Percentiles rank a stretch among this genome's conserved stretches.
phyloP scores from a whole-genome alignment of 2,329 filamentous ascomycete species.

The Fusarium pseudoanthophilum region DNA sequence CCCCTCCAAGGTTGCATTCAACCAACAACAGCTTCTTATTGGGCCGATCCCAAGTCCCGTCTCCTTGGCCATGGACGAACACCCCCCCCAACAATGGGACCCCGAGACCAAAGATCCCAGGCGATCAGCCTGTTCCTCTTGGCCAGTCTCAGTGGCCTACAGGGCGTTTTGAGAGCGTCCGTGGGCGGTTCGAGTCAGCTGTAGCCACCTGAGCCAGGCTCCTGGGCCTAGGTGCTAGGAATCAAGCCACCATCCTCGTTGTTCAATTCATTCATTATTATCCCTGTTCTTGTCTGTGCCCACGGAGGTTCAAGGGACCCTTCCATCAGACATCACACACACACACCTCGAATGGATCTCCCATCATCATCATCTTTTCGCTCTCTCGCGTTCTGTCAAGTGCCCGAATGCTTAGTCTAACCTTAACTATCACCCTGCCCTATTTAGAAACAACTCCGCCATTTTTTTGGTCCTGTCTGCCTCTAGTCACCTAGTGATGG shows the following conservation, averaged over 20 bases:
- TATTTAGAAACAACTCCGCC: constrained; percentile 17
- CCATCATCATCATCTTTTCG: constrained; percentile 8
- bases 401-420: constrained; percentile 22
- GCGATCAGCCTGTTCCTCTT: constrained; percentile 13
- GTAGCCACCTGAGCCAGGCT: constrained; percentile 43
- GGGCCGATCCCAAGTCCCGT: constrained; percentile 34
- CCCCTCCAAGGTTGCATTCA: constrained; percentile 1
- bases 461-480: background rate
- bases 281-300: constrained; percentile 7
- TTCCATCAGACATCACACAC: background rate
- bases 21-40: constrained; percentile 16
- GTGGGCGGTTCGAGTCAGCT: constrained; percentile 43
- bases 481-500: background rate
- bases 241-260: constrained; percentile 20
- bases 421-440: background rate
- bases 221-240: constrained; percentile 34
- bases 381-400: constrained; percentile 12
- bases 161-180: constrained; percentile 16
- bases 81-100: constrained; percentile 23
- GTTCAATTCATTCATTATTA: background rate
- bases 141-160: constrained; percentile 18
- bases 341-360: constrained; percentile 12
- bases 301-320: background rate
- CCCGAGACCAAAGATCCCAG: constrained; percentile 15
- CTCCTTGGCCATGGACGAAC: constrained; percentile 40